phyloP scores from a whole-genome alignment of 108 stramenopile species.

The Nitzschia putrida region DNA sequence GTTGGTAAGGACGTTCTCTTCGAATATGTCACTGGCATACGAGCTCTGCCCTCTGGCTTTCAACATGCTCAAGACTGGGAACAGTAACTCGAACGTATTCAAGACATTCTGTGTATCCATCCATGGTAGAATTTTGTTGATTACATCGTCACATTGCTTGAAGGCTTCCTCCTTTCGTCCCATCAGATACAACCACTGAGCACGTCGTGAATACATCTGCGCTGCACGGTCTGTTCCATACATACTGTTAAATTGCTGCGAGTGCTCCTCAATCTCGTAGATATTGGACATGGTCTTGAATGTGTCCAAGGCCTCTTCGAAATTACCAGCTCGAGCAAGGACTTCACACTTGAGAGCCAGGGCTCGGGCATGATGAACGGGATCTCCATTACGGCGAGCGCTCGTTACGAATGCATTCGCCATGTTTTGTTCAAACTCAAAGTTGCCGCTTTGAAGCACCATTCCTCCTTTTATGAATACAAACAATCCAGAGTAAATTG shows the following conservation, averaged over 20 bases:
- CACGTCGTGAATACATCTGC: slow-evolving; percentile 47
- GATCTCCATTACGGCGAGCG: slow-evolving; percentile 53
- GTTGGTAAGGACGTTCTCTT: slow-evolving; percentile 32
- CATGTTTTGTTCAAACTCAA: slow-evolving; percentile 43
- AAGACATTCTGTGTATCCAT: slow-evolving; percentile 58
- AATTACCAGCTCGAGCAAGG: slow-evolving; percentile 41
- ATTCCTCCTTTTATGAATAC: slow-evolving; percentile 46
- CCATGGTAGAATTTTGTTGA: slow-evolving; percentile 49
- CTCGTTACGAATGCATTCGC: slow-evolving; percentile 50
- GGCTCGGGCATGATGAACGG: slow-evolving; percentile 59
- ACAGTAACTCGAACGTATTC: slow-evolving; percentile 48
- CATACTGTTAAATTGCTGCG: slow-evolving; percentile 42
- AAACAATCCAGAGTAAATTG: slow-evolving; percentile 58
- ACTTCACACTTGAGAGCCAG: slow-evolving; percentile 59
- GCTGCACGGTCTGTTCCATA: slow-evolving; percentile 66
- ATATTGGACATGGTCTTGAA: slow-evolving; percentile 2
- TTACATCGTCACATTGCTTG: slow-evolving; percentile 42
- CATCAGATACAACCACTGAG: slow-evolving; percentile 40
- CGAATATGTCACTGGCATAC: slow-evolving; percentile 36
- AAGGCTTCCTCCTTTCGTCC: slow-evolving; percentile 42
- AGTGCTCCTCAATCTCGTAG: slow-evolving; percentile 48
- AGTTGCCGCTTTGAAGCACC: slow-evolving; percentile 34
- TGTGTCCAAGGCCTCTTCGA: slow-evolving; percentile 42
- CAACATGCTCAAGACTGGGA: slow-evolving; percentile 41
- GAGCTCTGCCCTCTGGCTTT: slow-evolving; percentile 38